phyloP scores from a whole-genome alignment of 2,329 filamentous ascomycete species.

The Penicillium fuscoglaucum region DNA sequence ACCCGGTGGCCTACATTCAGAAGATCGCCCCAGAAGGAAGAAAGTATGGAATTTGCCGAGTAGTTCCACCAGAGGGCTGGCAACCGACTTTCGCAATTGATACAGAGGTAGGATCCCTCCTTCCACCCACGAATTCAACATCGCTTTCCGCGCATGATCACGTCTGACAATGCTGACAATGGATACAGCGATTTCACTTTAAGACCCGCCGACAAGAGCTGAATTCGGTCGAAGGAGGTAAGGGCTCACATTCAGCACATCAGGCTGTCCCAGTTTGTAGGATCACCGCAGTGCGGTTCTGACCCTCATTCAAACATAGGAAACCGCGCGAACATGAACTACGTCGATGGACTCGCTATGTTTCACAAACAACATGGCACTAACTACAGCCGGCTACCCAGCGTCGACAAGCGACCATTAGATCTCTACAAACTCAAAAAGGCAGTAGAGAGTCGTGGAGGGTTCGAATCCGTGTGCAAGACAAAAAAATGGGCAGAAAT shows the following conservation, averaged over 20 bases:
- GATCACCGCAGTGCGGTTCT: slow-evolving; percentile 36
- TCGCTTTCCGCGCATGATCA: neutral
- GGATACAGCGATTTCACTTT: slow-evolving; percentile 84
- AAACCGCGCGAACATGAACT: slow-evolving; percentile 92
- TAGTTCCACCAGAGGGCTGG: slow-evolving; percentile 91
- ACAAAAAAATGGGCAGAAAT: slow-evolving; percentile 99
- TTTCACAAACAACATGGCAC: slow-evolving; percentile 97
- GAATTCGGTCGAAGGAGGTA: slow-evolving; percentile 97
- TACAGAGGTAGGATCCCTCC: slow-evolving; percentile 70
- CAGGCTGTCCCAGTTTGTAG: slow-evolving; percentile 27
- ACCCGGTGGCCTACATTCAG: slow-evolving; percentile 89
- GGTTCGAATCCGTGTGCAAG: slow-evolving; percentile 96
- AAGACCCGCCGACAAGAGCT: slow-evolving; percentile 93
- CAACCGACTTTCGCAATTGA: slow-evolving; percentile 95
- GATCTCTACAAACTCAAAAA: slow-evolving; percentile 97
- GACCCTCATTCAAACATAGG: slow-evolving; percentile 56
- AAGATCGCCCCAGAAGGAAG: slow-evolving; percentile 85
- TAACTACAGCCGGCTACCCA: slow-evolving; percentile 89
- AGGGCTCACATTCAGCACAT: slow-evolving; percentile 34
- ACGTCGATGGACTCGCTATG: slow-evolving; percentile 90
- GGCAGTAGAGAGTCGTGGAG: slow-evolving; percentile 88
- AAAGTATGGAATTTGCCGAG: slow-evolving; percentile 90
- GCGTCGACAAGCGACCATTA: slow-evolving; percentile 94
- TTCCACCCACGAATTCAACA: neutral
- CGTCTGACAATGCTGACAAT: slow-evolving; percentile 38